Base-by-base conservation (phyloP, 2,329 filamentous ascomycete genomes). In the Aspergillus sergii region DNA sequence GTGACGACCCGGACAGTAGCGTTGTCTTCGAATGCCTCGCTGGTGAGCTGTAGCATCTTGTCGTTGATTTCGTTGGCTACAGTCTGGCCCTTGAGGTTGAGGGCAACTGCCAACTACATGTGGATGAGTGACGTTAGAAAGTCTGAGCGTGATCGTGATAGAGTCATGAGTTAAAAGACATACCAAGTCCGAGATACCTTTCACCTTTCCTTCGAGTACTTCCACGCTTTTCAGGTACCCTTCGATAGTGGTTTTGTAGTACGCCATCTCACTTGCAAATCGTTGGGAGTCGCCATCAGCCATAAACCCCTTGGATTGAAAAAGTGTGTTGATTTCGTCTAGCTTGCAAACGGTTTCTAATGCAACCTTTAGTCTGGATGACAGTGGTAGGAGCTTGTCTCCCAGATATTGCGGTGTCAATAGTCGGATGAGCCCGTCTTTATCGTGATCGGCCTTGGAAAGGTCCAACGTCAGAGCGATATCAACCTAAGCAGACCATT, bases 1-100 rank as follows among this genome's bases (percentile, higher is more conserved):
- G 72, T 73, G 9, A 74, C 67, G 2, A 72, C 64, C 16, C 64
- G 67, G 16, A 74, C 68, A 0, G 71, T 74, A 6, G 66, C 66
- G 57, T 68, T 72, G 21, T 74, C 72, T 36, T 73, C 68, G 8
- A 73, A 61, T 8, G 64, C 61, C 34, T 61, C 55, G 16, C 62
- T 63, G 19, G 59, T 66, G 9, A 71, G 57, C 12, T 67, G 56
- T 0, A 71, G 51, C 64, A 70, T 69, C 12, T 64, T 57, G 55
- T 61, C 59, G 7, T 59, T 68, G 28, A 69, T 66, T 7, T 59
- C 58, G 9, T 63, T 57, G n/a, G 62, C 59, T 2, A 68, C 32
- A n/a, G 61, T 51, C 28, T 68, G 64, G 36, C 64, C 63, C 32
- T 59, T 64, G 21, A 66, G 57, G 19, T 59, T 62, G 0, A 69